phyloP scores from a whole-genome alignment of 306 rosid species.

The Acacia acuminata region DNA sequence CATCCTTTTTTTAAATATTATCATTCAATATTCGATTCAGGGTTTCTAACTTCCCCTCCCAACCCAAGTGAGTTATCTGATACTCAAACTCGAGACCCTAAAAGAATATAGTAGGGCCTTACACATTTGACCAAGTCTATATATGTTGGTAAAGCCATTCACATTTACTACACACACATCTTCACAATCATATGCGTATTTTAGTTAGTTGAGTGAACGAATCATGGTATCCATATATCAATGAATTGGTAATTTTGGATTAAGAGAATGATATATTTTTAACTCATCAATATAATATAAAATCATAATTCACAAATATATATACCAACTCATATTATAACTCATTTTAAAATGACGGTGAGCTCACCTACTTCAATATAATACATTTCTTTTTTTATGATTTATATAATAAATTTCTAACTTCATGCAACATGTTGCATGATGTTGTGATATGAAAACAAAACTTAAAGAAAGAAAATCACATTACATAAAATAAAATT shows the following conservation, averaged over 20 bases:
- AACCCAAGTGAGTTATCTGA: too few species aligned
- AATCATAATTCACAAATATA: neutral
- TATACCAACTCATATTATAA: neutral
- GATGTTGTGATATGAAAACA: neutral
- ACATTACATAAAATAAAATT: neutral
- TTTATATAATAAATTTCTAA: neutral
- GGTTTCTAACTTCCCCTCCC: too few species aligned
- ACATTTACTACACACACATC: neutral
- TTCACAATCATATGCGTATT: too few species aligned
- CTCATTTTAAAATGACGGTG: neutral
- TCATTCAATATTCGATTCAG: too few species aligned
- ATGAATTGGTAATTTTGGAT: neutral
- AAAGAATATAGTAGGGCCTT: rapidly evolving
- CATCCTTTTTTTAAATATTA: too few species aligned
- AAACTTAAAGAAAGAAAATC: neutral
- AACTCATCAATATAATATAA: neutral
- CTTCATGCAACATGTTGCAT: neutral
- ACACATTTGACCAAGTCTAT: too few species aligned
- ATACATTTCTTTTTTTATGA: neutral
- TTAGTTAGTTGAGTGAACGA: neutral
- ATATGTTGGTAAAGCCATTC: neutral
- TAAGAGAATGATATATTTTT: neutral
- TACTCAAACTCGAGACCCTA: too few species aligned
- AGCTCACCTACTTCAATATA: neutral
- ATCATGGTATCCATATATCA: neutral